A percentile compares a stretch with the other conserved stretches of the same genome.
Conservation (phyloP, 1,284 basidiomycete species). For the Malassezia yamatoensis region DNA sequence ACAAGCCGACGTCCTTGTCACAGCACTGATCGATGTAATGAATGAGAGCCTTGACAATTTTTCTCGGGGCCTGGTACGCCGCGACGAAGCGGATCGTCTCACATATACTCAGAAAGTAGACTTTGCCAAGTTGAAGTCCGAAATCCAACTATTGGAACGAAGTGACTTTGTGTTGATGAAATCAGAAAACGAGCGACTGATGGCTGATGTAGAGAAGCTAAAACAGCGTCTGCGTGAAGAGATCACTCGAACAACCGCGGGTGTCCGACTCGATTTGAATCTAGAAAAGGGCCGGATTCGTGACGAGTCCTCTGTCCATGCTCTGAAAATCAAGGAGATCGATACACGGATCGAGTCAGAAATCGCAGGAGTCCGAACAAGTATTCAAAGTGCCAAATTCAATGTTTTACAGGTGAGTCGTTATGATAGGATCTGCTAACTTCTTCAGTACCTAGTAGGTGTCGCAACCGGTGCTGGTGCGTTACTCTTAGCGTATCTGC, state of each 20-base stretch:
- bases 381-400: constrained; percentile 84
- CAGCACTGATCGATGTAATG: constrained; percentile 39
- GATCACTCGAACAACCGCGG: constrained; percentile 77
- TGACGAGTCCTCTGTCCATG: constrained; percentile 83
- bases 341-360: constrained; percentile 95
- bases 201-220: constrained; percentile 85
- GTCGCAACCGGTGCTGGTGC: constrained; percentile 76
- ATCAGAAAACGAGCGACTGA: constrained; percentile 82
- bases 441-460: constrained; percentile 30
- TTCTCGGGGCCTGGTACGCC: constrained; percentile 36
- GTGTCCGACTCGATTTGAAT: constrained; percentile 88
- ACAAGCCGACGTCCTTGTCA: constrained; percentile 43
- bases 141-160: constrained; percentile 90
- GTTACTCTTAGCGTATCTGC: constrained; percentile 70
- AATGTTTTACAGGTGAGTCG: constrained; percentile 37
- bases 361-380: constrained; percentile 77
- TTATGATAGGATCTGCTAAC: not conserved
- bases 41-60: constrained; percentile 42
- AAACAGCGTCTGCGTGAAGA: constrained; percentile 80
- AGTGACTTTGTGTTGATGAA: constrained; percentile 94
- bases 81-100: constrained; percentile 42
- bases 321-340: constrained; percentile 95
- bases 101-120: constrained; percentile 56
- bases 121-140: constrained; percentile 91
- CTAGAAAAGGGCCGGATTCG: constrained; percentile 91